Evolutionary conservation across 1,139 yeast genomes (phyloP).

Genomic region (Hemisphaericaspora subhashii): DNA sequence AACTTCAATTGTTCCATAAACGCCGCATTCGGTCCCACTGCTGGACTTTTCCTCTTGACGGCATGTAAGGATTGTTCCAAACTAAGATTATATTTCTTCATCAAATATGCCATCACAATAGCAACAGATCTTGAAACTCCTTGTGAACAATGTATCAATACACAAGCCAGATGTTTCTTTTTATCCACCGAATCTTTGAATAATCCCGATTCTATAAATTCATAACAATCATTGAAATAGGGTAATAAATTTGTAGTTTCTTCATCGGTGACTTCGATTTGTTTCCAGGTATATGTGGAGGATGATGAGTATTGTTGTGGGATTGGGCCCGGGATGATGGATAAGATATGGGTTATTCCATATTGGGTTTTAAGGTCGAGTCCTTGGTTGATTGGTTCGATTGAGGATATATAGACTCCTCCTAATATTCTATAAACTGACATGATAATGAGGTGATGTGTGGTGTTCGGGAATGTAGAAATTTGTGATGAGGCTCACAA

Average conservation of each 20-base stretch:
- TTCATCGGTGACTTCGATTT: constrained; percentile 71
- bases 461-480: background rate
- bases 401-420: constrained; percentile 60
- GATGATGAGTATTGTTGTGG: constrained; percentile 49
- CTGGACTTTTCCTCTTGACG: constrained; percentile 58
- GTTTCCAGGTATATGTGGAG: constrained; percentile 53
- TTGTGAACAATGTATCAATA: constrained; percentile 76
- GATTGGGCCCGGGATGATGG: constrained; percentile 64
- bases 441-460: constrained; percentile 8
- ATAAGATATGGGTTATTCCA: constrained; percentile 67
- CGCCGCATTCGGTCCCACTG: constrained; percentile 73
- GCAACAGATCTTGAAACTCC: constrained; percentile 85
- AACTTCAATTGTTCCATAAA: constrained; percentile 70
- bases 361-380: constrained; percentile 43
- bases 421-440: constrained; percentile 56
- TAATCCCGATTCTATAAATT: constrained; percentile 67
- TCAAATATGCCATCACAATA: constrained; percentile 71
- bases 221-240: constrained; percentile 57
- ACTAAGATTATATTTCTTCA: constrained; percentile 65
- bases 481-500: no score
- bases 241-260: constrained; percentile 61
- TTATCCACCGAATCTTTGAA: constrained; percentile 32
- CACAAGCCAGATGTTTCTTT: constrained; percentile 45
- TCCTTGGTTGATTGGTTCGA: constrained; percentile 49
- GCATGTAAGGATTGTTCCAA: constrained; percentile 69